phyloP scores from a whole-genome alignment of 2,329 filamentous ascomycete species.

The Penicillium sp. region DNA sequence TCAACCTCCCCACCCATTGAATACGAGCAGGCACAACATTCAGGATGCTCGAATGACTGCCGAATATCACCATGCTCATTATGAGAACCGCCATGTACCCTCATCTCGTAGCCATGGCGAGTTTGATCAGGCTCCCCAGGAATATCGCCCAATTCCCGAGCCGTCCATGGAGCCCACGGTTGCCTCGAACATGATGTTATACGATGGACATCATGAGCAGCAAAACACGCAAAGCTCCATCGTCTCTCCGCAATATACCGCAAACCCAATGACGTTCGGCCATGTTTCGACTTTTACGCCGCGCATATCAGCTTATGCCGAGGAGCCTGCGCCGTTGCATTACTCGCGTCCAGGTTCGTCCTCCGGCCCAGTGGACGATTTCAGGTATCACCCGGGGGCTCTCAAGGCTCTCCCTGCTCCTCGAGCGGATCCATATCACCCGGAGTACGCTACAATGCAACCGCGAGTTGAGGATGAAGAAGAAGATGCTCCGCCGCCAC shows the following conservation, averaged over 20 bases:
- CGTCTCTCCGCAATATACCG: slow-evolving; percentile 21
- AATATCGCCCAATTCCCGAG: slow-evolving; percentile 20
- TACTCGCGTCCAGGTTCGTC: slow-evolving; percentile 13
- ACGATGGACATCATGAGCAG: slow-evolving; percentile 12
- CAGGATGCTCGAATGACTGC: slow-evolving; percentile 20
- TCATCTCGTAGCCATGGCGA: slow-evolving; percentile 21
- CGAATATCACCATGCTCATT: slow-evolving; percentile 15
- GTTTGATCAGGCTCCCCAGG: slow-evolving; percentile 19
- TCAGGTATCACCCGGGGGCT: slow-evolving; percentile 22
- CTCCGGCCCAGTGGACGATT: slow-evolving; percentile 15
- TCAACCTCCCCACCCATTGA: slow-evolving; percentile 14
- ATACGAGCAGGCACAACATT: slow-evolving; percentile 12
- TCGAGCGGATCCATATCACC: slow-evolving; percentile 27
- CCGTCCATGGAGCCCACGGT: slow-evolving; percentile 11
- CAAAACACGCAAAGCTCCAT: slow-evolving; percentile 17
- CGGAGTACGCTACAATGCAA: slow-evolving; percentile 42
- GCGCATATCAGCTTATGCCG: slow-evolving; percentile 11
- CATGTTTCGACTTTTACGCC: slow-evolving; percentile 17
- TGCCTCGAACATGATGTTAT: slow-evolving; percentile 9
- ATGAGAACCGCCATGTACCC: slow-evolving; percentile 19
- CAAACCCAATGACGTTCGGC: slow-evolving; percentile 19
- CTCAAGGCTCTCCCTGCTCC: slow-evolving; percentile 21
- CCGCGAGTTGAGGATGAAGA: slow-evolving; percentile 44
- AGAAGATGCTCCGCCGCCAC: slow-evolving; percentile 33
- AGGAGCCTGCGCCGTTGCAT: slow-evolving; percentile 17